Base-by-base conservation (phyloP, 2,329 filamentous ascomycete species). In the Cercospora sojina region DNA sequence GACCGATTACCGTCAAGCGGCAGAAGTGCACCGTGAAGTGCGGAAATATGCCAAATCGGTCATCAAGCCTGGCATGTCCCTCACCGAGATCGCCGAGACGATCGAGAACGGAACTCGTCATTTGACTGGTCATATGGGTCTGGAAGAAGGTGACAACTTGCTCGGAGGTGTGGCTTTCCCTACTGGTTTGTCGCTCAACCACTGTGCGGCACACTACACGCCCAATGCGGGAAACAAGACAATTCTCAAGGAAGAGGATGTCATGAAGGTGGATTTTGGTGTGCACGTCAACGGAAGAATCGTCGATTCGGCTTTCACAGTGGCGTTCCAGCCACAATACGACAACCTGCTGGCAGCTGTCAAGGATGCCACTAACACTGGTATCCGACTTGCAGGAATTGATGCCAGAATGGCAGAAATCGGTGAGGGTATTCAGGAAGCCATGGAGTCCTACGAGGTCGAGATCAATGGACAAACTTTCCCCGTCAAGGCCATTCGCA, bases 231-330 rank as follows among this genome's bases (percentile, higher is more conserved):
- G 85, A 1, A 80, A 85, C 74, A 89, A 88, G 78, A 91, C 92
- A 77, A 86, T 90, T 73, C 80, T 93, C 35, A 81, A 95, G 66
- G 83, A 90, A 75, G 85, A 87, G 68, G 91, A 96, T 76, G 91
- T 96, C 38, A 86, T 94, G 85, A 93, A 92, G 79, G 88, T 93
- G 7, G 91, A 94, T 74, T 91, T 93, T 74, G 91, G 91, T 58
- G 91, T 93, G 31, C 91, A 94, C 76, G 85, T 93, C 74, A 91
- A 90, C 74, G 91, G 91, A 3, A 85, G 88, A 71, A 94, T 93
- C 75, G 90, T 93, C 65, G 91, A 94, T 80, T 91, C 88, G 70
- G 91, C 91, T 5, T 94, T 93, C 76, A 93, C 91, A 9, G 83
- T 93, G 79, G 84, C 90, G 0, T 93, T 91, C 75, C 89, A 93